Evolutionary conservation across 139 green algal genomes (phyloP).

Genomic region (Chlamydomonas eustigma): DNA sequence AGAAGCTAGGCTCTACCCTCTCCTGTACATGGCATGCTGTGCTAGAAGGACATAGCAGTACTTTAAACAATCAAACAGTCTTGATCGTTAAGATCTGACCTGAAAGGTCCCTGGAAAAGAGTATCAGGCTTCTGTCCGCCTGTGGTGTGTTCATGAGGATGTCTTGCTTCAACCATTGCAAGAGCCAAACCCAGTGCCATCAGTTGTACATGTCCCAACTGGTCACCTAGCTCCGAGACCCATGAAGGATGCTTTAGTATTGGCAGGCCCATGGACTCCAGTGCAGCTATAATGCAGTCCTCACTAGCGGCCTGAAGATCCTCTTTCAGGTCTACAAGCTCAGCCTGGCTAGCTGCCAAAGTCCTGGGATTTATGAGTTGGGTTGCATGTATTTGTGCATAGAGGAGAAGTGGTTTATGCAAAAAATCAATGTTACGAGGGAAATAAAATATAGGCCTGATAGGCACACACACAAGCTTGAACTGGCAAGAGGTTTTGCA

Average conservation of each 20-base stretch:
- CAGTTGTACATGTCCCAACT: background rate
- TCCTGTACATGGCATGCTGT: too few species aligned
- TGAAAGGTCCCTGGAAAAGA: slow-evolving; percentile 12
- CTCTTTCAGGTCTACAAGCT: background rate
- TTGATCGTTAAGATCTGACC: too few species aligned
- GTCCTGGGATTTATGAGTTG: too few species aligned
- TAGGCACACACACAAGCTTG: too few species aligned
- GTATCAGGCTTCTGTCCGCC: background rate
- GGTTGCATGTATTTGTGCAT: too few species aligned
- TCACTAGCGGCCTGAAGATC: slow-evolving; percentile 12
- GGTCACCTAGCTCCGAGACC: background rate
- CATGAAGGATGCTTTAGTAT: background rate
- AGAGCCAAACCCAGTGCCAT: background rate
- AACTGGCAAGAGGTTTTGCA: too few species aligned
- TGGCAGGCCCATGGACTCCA: background rate
- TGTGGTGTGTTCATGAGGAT: background rate
- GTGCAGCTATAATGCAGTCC: slow-evolving; percentile 1
- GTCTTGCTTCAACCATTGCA: background rate
- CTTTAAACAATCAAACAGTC: too few species aligned
- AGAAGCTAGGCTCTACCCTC: too few species aligned
- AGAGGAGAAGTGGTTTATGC: too few species aligned
- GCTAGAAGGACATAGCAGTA: too few species aligned
- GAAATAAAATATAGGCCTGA: too few species aligned
- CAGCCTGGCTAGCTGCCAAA: background rate
- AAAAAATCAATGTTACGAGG: too few species aligned